Evolutionary conservation across 306 rosid species (phyloP).

Genomic region (Betula pendula): DNA sequence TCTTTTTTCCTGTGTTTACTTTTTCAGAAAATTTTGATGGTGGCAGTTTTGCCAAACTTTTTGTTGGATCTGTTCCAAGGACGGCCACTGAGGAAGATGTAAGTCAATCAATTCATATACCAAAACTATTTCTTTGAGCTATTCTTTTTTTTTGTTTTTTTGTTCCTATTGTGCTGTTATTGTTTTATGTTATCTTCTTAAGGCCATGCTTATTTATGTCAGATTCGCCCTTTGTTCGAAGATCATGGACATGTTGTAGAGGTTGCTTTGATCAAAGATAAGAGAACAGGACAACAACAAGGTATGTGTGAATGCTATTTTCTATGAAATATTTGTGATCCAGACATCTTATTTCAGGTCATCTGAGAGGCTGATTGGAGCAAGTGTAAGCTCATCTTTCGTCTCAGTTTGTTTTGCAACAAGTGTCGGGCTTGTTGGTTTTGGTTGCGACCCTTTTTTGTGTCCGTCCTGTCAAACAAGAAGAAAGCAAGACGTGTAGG

Average conservation of each 20-base stretch:
- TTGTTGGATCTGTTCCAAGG: slow-evolving; percentile 92
- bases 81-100: slow-evolving; percentile 88
- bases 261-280: slow-evolving; percentile 90
- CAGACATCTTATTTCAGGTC: slow-evolving; percentile 74
- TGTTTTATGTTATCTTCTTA: slow-evolving; percentile 10
- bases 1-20: neutral
- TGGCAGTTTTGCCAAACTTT: slow-evolving; percentile 80
- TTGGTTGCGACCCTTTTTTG: slow-evolving; percentile 59
- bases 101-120: slow-evolving; percentile 22
- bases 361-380: slow-evolving; percentile 83
- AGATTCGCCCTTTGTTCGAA: slow-evolving; percentile 94
- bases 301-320: slow-evolving; percentile 54
- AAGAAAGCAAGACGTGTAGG: slow-evolving; percentile 57
- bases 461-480: slow-evolving; percentile 62
- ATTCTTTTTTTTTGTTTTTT: slow-evolving; percentile 3
- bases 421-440: slow-evolving; percentile 82
- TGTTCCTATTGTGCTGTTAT: neutral
- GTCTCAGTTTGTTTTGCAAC: slow-evolving; percentile 80
- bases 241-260: slow-evolving; percentile 90
- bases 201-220: slow-evolving; percentile 13
- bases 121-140: neutral
- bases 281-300: slow-evolving; percentile 93
- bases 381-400: slow-evolving; percentile 71
- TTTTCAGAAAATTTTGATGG: slow-evolving; percentile 62
- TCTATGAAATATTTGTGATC: slow-evolving; percentile 45